Conservation (phyloP, 225 moss, liverwort and hornwort genomes). For the Ulota crispa region DNA sequence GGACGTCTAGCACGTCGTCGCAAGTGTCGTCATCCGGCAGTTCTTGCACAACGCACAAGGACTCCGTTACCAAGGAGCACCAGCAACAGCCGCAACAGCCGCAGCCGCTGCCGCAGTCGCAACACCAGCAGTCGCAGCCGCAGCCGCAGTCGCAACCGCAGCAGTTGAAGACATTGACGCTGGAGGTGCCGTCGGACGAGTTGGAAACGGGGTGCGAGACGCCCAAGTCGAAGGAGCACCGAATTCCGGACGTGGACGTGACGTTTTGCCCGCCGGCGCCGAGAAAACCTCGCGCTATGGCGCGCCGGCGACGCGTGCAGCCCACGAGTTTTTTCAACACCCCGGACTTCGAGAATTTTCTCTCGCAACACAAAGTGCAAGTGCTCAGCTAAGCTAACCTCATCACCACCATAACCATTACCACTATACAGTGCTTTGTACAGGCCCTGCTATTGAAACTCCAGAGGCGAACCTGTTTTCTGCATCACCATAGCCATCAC, state of each 20-base stretch:
- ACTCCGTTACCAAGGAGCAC: background rate
- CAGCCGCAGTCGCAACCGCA: too few species aligned
- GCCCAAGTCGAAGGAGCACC: constrained; percentile 52
- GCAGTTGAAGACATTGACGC: background rate
- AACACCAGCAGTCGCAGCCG: background rate
- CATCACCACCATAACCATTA: too few species aligned
- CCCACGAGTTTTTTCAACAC: constrained; percentile 49
- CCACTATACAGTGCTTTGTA: constrained; percentile 1
- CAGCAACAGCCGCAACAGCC: too few species aligned
- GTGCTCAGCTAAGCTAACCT: constrained; percentile 28
- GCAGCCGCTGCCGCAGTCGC: too few species aligned
- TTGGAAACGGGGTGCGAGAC: constrained; percentile 32
- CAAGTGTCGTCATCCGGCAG: constrained; percentile 21
- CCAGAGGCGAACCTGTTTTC: too few species aligned
- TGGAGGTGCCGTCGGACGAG: constrained; percentile 22
- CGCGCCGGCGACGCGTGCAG: constrained; percentile 45
- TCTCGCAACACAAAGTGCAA: constrained; percentile 44
- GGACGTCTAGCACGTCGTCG: constrained; percentile 21
- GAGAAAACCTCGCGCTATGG: constrained; percentile 49
- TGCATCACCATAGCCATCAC: background rate
- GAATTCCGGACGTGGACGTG: constrained; percentile 48
- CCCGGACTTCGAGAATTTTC: constrained; percentile 48
- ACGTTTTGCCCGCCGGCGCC: constrained; percentile 53
- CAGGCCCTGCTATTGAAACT: background rate
- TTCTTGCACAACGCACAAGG: constrained; percentile 35